Base-by-base conservation (phyloP, 495 filamentous ascomycete species). In the Penicillium canescens region DNA sequence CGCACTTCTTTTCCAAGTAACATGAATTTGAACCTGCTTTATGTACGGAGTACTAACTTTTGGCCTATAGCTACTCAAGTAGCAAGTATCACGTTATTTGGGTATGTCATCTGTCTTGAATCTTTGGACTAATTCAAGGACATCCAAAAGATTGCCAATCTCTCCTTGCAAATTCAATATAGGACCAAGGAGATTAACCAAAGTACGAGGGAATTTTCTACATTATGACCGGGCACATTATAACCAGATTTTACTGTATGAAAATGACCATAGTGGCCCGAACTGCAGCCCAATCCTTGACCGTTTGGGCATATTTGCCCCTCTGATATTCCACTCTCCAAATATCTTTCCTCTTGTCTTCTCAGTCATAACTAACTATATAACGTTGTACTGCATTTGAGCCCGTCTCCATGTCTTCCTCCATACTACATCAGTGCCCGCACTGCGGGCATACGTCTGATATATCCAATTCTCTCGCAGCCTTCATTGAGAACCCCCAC, bases 361-460 rank as follows among this genome's bases (percentile, higher is more conserved):
- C 24, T 2, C 8, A 13, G 38, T 18, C 21, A 42, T 3, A 23
- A 8, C 9, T 23, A 31, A 23, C 16, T 31, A 20, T 33, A 37
- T 18, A 38, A 28, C 35, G 33, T 28, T 13, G 16, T 38, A 12
- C 12, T 8, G 14, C 18, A 3, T 48, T 37, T 13, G 28, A 31
- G 5, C 13, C 20, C 6, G 3, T 16, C 38, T 47, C 33, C 48
- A 75, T 75, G 70, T 70, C 72, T 11, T 61, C 66, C 6, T 67
- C 68, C 18, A 61, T 69, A 24, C 42, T 69, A n/a, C 66, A 72
- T 54, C 64, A 67, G 46, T 76, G 73, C 43, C 64, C 61, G 12
- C 72, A 62, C 20, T 78, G 72, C 43, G 63, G 69, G 7, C 68
- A 74, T 52, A 50, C 60, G 12, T 71, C 62, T 33, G 63, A 73